Percentiles rank a stretch among this genome's conserved stretches.
Evolutionary conservation across 805 yeast species (phyloP).

Genomic region (Cyberlindnera euphorbiae): DNA sequence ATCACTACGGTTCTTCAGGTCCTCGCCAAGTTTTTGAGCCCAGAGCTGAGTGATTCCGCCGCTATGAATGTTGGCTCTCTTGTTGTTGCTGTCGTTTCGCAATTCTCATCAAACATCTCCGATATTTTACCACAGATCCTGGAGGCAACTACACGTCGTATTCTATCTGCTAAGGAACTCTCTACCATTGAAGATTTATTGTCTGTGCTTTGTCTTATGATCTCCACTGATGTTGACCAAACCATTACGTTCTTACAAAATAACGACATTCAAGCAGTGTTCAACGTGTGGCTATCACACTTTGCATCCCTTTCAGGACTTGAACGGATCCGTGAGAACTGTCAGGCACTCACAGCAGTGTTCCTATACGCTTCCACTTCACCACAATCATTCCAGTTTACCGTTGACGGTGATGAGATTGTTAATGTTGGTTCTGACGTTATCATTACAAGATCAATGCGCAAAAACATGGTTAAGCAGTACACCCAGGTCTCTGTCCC

Average conservation of each 20-base stretch:
- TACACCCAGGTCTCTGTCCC: constrained; percentile 66
- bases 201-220: constrained; percentile 69
- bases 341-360: constrained; percentile 67
- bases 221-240: constrained; percentile 54
- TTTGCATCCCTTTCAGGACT: constrained; percentile 76
- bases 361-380: constrained; percentile 45
- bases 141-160: constrained; percentile 61
- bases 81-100: constrained; percentile 53
- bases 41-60: constrained; percentile 72
- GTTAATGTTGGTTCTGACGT: constrained; percentile 50
- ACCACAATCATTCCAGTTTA: constrained; percentile 40
- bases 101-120: constrained; percentile 33
- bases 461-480: constrained; percentile 42
- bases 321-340: constrained; percentile 58
- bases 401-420: constrained; percentile 75
- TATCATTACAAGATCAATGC: constrained; percentile 85
- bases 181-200: constrained; percentile 74
- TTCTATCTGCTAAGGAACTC: constrained; percentile 61
- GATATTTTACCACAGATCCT: constrained; percentile 25
- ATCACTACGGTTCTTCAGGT: constrained; percentile 46
- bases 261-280: constrained; percentile 46
- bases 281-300: constrained; percentile 79
- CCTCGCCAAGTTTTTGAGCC: constrained; percentile 65
- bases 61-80: constrained; percentile 71
- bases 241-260: constrained; percentile 56